Evolutionary conservation across 164 flowering plant species (phyloP), one percentile per base, ranked within the genome.

Genomic region (Tetrastigma voinierianum): DNA sequence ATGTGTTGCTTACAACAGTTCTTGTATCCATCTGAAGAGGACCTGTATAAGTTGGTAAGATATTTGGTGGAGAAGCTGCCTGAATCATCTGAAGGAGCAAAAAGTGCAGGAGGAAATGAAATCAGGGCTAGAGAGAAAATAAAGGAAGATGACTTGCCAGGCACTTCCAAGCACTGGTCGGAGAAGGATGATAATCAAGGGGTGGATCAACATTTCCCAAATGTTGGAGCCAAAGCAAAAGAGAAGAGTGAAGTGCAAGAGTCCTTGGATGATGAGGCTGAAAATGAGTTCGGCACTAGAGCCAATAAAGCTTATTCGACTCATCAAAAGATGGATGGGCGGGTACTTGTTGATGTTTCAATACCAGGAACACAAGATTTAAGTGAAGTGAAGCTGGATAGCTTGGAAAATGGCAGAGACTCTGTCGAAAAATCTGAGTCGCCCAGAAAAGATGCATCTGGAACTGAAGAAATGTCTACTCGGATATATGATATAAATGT

Each of bases 1-100:
- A 73, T 88, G 76, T 87, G 76, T 89, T 89, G 86, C 84, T 85
- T 85, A 67, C 74, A 85, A 85, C 91, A 88, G 98, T 83, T 92
- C 74, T 81, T 92, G 67, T 84, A 87, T 78, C 98, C 94, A 65
- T 87, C 94, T 62, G 90, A 90, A 77, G 98, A 88, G 69, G 91
- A 88, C 78, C 68, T 75, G 54, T 81, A 79, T 67, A 88, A 86
- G 76, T 63, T 90, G 80, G 76, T 88, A 57, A 81, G 94, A 58
- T 92, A 88, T 75, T 80, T 90, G 76, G 86, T 86, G 67, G 88
- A 83, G 76, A 85, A 70, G 82, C 82, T 88, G 32, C 80, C 90
- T 53, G 83, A 70, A 51, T 65, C 72, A 21, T 67, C 80, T 53
- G 76, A 69, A 76, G 64, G 45, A 13, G 67, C 65, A 63, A 74